A percentile compares a stretch with the other conserved stretches of the same genome.
Conservation (phyloP, 768 basidiomycete genomes). For the Coprinopsis sp. region DNA sequence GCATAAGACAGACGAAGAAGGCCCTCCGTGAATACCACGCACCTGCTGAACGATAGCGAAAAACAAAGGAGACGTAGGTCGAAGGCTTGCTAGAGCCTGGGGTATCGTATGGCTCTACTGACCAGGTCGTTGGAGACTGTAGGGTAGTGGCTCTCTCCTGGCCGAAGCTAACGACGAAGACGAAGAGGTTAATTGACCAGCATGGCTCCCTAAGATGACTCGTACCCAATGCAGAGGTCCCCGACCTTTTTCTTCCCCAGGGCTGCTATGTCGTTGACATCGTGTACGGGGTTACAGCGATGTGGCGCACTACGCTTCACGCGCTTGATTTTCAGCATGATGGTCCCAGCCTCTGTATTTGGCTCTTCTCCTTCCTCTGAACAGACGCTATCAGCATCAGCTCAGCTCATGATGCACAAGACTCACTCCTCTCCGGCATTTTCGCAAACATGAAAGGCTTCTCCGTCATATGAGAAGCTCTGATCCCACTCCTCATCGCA, state of each 20-base stretch:
- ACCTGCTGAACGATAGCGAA: conserved; percentile 60
- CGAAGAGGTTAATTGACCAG: not conserved
- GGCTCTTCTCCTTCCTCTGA: conserved; percentile 13
- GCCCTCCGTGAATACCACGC: conserved; percentile 8
- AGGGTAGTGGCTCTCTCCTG: conserved; percentile 31
- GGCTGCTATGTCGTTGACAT: conserved; percentile 26
- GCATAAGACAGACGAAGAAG: not conserved
- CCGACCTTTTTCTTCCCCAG: conserved; percentile 36
- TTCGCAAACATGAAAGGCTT: conserved; percentile 58
- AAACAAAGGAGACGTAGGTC: conserved; percentile 64
- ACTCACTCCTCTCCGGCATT: conserved; percentile 34
- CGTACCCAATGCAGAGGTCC: conserved; percentile 46
- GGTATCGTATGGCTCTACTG: conserved; percentile 41
- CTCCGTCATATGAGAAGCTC: conserved; percentile 46
- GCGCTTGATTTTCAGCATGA: conserved; percentile 47
- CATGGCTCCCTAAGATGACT: not conserved
- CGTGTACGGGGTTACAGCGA: conserved; percentile 39
- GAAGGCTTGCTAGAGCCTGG: conserved; percentile 28
- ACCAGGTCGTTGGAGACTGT: conserved; percentile 52
- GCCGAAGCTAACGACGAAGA: conserved; percentile 40
- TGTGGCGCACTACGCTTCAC: conserved; percentile 32
- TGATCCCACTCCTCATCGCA: conserved; percentile 48
- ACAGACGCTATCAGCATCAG: conserved; percentile 5
- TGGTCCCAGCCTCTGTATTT: conserved; percentile 46
- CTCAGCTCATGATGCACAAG: not conserved